phyloP scores from a whole-genome alignment of 2,329 filamentous ascomycete species.

The Triangularia verruculosa region DNA sequence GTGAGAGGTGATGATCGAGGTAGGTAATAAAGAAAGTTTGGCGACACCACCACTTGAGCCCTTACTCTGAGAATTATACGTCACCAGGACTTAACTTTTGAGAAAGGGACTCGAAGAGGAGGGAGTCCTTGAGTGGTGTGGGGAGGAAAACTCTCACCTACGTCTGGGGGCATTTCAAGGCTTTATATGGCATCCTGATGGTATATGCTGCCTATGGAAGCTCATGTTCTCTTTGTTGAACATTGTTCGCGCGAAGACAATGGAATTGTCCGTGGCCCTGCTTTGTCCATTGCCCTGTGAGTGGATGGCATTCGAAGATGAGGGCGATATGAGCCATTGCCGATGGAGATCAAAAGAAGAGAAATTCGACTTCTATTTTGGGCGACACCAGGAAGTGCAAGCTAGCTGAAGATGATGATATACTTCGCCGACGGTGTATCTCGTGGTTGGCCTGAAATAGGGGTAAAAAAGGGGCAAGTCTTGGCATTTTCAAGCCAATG shows the following conservation, averaged over 20 bases:
- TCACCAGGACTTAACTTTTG: background rate
- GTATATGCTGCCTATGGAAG: background rate
- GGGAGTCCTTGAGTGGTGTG: background rate
- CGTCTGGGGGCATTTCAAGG: background rate
- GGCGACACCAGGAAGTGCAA: no score
- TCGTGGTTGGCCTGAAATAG: background rate
- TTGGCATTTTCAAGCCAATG: background rate
- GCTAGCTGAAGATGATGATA: no score
- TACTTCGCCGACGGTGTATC: no score
- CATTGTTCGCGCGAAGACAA: background rate
- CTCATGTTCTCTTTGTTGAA: background rate
- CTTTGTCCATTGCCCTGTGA: background rate
- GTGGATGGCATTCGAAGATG: background rate
- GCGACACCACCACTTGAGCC: background rate
- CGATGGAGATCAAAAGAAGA: background rate
- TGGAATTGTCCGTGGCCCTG: background rate
- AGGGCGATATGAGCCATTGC: background rate
- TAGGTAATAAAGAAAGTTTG: background rate
- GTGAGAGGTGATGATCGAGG: background rate
- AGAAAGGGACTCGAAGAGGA: background rate
- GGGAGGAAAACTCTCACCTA: background rate
- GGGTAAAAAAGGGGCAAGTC: background rate
- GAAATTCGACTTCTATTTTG: background rate
- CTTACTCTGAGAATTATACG: background rate
- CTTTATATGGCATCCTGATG: background rate